A percentile compares a stretch with the other conserved stretches of the same genome.
phyloP scores from a whole-genome alignment of 2,329 filamentous ascomycete genomes.

The Alternaria ventricosa region DNA sequence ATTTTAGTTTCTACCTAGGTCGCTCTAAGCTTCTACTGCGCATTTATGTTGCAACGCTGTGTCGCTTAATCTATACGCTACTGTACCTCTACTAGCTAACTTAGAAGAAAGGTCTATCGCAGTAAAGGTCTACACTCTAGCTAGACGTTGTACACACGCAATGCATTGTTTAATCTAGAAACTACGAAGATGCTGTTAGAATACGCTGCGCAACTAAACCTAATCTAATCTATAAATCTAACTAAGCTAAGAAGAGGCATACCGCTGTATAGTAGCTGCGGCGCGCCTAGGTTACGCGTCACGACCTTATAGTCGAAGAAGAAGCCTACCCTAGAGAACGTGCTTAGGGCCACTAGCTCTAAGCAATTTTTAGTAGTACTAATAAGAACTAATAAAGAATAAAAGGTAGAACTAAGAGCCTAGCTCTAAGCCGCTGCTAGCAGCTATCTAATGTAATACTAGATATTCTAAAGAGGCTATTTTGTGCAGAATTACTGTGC shows the following conservation, averaged over 20 bases:
- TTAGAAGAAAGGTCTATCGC: background rate
- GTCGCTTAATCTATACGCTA: constrained; percentile 1
- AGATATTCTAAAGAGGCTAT: too few species aligned
- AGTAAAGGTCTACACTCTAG: constrained; percentile 1
- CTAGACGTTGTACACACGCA: background rate
- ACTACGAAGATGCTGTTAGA: background rate
- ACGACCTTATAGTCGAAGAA: constrained; percentile 3
- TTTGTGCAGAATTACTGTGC: too few species aligned
- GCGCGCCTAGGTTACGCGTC: background rate
- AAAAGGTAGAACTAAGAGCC: too few species aligned
- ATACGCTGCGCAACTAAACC: background rate
- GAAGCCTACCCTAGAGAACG: too few species aligned
- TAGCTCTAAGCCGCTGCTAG: too few species aligned
- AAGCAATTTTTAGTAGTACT: too few species aligned
- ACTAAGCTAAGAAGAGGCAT: constrained; percentile 3
- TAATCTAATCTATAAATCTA: background rate
- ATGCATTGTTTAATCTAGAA: background rate
- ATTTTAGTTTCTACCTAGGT: background rate
- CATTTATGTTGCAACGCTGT: background rate
- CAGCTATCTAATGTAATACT: too few species aligned
- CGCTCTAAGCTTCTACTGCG: constrained; percentile 1
- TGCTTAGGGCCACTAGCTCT: too few species aligned
- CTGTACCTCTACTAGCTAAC: background rate
- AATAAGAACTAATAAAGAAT: too few species aligned
- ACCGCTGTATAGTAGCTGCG: background rate